These are phyloP conservation scores for Penicillium sp. DNA, from an alignment of 2,329 filamentous ascomycete genomes.

Conservation along the genomic window DNA sequence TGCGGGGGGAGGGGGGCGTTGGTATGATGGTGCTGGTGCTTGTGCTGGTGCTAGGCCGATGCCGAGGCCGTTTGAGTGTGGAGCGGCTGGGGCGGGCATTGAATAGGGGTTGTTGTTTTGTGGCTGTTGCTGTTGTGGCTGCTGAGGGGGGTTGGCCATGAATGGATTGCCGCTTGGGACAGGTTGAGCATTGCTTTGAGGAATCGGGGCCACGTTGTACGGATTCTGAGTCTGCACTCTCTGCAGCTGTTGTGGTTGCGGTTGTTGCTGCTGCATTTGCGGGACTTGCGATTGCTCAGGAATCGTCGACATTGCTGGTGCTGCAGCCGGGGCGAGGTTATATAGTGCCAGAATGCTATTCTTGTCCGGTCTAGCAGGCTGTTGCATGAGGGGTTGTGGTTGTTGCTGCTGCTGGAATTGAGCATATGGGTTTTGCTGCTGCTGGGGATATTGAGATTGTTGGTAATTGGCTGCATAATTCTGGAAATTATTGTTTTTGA, in stretches of 20 bases:
- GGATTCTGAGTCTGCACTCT: constrained; percentile 19
- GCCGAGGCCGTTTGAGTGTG: constrained; percentile 13
- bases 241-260: constrained; percentile 21
- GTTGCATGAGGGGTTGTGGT: constrained; percentile 39
- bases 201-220: constrained; percentile 13
- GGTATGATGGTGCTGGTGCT: background rate
- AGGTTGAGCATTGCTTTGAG: constrained; percentile 22
- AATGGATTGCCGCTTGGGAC: constrained; percentile 1
- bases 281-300: constrained; percentile 28
- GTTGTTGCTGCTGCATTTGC: constrained; percentile 20
- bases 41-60: constrained; percentile 16
- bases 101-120: constrained; percentile 11
- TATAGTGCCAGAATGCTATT: constrained; percentile 46
- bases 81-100: constrained; percentile 1
- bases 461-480: constrained; percentile 22
- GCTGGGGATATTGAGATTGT: constrained; percentile 21
- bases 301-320: constrained; percentile 24
- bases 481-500: constrained; percentile 23
- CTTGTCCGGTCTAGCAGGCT: constrained; percentile 44
- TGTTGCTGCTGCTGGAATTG: constrained; percentile 15
- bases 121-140: constrained; percentile 1
- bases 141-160: background rate
- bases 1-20: constrained; percentile 13
- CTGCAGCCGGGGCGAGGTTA: constrained; percentile 38
- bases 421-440: constrained; percentile 13